Base-by-base conservation (phyloP, 2,329 filamentous ascomycete genomes). In the Sporothrix curviconia region DNA sequence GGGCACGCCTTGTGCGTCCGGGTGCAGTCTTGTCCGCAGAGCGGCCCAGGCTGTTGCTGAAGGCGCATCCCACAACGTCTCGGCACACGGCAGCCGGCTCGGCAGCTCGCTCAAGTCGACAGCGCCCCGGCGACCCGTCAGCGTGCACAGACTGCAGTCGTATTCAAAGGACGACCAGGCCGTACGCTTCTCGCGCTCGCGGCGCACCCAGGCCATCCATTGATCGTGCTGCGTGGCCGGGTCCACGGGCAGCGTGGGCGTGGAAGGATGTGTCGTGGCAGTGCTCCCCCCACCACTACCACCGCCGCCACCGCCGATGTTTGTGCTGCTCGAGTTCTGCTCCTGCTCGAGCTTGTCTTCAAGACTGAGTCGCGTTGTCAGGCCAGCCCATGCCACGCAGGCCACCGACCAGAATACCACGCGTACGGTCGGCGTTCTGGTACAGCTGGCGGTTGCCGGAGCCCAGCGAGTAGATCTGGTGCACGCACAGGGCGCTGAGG, bases 161-260 rank as follows among this genome's bases (percentile, higher is more conserved):
- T 68, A 69, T 44, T 70, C 68, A 32, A 70, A 70, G 7, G 66
- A 64, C 15, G 67, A 63, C 68, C 68, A 70, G 1, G 65, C 64
- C 7, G 64, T 59, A 12, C 68, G 61, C 25, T 59, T 61, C 22
- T 64, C 65, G 17, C 60, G 61, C 55, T 70, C 68, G 5, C 54
- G 56, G 5, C 51, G 52, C 14, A 61, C 60, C 68, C 68, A 70
- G 0, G 62, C 50, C 1, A 50, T 14, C 67, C 68, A 70, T 17
- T 56, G 50, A 19, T 50, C 53, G 22, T 57, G 54, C 8, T 40
- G 30, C 1, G 19, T 24, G 5, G 57, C 24, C 6, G 59, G 34
- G 12, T 36, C 17, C 3, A 7, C 12, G 8, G 40, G 65, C 55
- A 8, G n/a, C 30, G 2, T 62, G n/a, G 8, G 62, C 30, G 12